Evolutionary conservation across 768 basidiomycete species (phyloP).

Genomic region (Naematelia aurantialba): DNA sequence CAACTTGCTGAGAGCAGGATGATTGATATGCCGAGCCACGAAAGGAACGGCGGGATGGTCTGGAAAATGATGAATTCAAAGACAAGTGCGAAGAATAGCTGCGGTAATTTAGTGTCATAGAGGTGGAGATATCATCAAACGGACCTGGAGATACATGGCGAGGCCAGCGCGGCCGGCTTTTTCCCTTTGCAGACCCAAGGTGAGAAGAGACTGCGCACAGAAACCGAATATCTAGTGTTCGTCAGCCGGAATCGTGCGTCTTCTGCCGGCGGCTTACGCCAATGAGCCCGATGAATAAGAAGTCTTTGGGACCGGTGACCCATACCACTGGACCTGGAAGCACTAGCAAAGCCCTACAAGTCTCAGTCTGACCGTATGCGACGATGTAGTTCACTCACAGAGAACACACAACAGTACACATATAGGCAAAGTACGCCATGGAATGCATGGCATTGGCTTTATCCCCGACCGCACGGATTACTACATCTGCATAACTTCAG

Average conservation of each 20-base stretch:
- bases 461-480: slow-evolving; percentile 67
- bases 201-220: slow-evolving; percentile 56
- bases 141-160: slow-evolving; percentile 61
- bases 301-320: slow-evolving; percentile 7
- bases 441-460: slow-evolving; percentile 72
- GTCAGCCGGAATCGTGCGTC: not conserved
- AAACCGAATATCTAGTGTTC: slow-evolving; percentile 49
- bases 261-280: slow-evolving; percentile 32
- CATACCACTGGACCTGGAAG: slow-evolving; percentile 30
- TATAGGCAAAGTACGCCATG: slow-evolving; percentile 63
- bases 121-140: slow-evolving; percentile 16
- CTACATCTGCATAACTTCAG: slow-evolving; percentile 51
- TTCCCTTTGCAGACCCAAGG: slow-evolving; percentile 63
- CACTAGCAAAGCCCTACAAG: slow-evolving; percentile 35
- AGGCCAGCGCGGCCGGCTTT: slow-evolving; percentile 63
- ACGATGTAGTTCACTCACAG: slow-evolving; percentile 24
- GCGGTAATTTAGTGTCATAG: not conserved
- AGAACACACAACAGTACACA: slow-evolving; percentile 55
- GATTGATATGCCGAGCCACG: slow-evolving; percentile 62
- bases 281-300: slow-evolving; percentile 40
- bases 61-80: slow-evolving; percentile 67
- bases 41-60: slow-evolving; percentile 59
- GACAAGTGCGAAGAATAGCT: slow-evolving; percentile 67
- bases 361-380: slow-evolving; percentile 2
- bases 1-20: slow-evolving; percentile 65